Base-by-base conservation (phyloP, 1,284 basidiomycete species). In the Ganoderma leucocontextum region DNA sequence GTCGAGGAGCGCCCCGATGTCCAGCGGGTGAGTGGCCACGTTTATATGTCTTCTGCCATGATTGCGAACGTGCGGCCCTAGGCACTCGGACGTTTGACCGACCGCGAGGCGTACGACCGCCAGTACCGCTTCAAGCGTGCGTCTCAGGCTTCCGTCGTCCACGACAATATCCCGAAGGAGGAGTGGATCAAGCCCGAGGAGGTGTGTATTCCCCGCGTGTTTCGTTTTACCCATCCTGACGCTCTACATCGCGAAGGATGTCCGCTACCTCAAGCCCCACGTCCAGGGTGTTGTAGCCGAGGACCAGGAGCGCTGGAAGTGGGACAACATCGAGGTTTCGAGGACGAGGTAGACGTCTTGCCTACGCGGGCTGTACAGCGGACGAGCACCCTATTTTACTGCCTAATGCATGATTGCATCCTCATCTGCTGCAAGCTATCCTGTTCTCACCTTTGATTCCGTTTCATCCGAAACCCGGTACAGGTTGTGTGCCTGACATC, bases 111-210 rank as follows among this genome's bases (percentile, higher is more conserved):
- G 39, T 99, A 97, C 82, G 97, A 99, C 87, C 95, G 97, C 71
- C 90, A 90, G 67, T 98, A 86, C 89, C 95, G 98, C 74, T 85
- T 98, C 80, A 94, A 96, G 79, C 85, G 91, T 60, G 96, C 96
- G 44, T 89, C 91, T 61, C 93, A 96, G 74, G 87, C 90, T 70
- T 93, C 91, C 70, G 86, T 97, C 69, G 81, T 94, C 63, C 97
- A 99, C 83, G 87, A 89, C 65, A 86, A 91, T 47, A 87, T 99
- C 25, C 91, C 96, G 72, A 95, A 96, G 82, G 91, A 92, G 47
- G 84, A 97, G 80, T 98, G 96, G 96, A 83, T 89, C 64, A 89
- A 87, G 72, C 82, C 89, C 9, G 88, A 90, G 74, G 91, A 98
- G 83, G 97, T 98, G 74, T 73, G 87, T 80, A 57, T 33, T 62